These are phyloP conservation scores for Petasospora rhodanensis DNA, from an alignment of 1,139 yeast genomes.

Conservation along the genomic window DNA sequence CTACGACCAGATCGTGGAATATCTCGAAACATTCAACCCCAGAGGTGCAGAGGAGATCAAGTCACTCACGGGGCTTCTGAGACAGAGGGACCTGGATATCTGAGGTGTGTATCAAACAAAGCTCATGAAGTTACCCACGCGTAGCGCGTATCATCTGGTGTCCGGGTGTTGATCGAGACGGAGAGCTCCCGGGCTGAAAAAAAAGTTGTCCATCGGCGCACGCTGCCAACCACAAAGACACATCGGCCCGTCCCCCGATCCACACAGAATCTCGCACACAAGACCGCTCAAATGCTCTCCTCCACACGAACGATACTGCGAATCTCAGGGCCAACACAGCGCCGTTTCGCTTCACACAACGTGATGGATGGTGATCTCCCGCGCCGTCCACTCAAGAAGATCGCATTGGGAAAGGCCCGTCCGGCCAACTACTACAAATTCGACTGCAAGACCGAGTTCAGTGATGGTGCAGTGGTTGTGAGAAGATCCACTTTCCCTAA, in stretches of 20 bases:
- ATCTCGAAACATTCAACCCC: constrained; percentile 33
- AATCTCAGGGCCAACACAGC: too few relatives aligned
- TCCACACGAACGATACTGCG: too few relatives aligned
- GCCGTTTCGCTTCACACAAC: constrained; percentile 14
- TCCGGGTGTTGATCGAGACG: too few relatives aligned
- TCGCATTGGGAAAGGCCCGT: constrained; percentile 67
- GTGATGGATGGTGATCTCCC: constrained; percentile 28
- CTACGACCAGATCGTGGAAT: constrained; percentile 35
- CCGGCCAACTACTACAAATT: constrained; percentile 92
- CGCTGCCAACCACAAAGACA: too few relatives aligned
- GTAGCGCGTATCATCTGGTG: too few relatives aligned
- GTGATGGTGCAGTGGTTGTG: constrained; percentile 85
- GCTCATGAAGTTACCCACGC: too few relatives aligned
- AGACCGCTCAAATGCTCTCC: too few relatives aligned
- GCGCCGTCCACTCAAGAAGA: constrained; percentile 35
- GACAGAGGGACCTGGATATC: constrained; percentile 12
- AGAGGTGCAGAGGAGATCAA: constrained; percentile 36
- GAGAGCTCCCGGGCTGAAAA: too few relatives aligned
- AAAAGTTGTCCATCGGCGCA: too few relatives aligned
- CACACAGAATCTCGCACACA: too few relatives aligned
- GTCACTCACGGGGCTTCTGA: constrained; percentile 42
- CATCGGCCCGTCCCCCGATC: too few relatives aligned
- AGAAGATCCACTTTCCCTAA: constrained; percentile 88
- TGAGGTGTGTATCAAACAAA: not conserved
- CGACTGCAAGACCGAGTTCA: constrained; percentile 78